Evolutionary conservation across 768 basidiomycete species (phyloP), one percentile per base, ranked within the genome.

Genomic region (Russula compacta): DNA sequence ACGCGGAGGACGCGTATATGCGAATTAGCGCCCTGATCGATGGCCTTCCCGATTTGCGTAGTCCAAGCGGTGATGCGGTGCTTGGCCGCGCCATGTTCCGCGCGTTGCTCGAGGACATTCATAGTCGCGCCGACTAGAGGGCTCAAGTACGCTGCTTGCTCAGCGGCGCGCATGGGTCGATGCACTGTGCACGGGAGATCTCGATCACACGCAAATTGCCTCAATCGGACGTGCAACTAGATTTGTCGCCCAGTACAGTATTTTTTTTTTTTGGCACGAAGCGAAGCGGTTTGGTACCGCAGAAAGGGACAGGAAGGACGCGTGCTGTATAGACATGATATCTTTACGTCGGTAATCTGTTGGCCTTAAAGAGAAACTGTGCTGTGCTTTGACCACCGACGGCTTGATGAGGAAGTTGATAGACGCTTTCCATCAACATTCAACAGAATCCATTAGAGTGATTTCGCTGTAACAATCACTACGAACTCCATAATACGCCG

Each of bases 21-120:
- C 75, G 78, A 67, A 73, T 99, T 63, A 85, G 79, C 55, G 76
- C 68, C 48, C 71, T 90, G 71, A 95, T 98, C 67, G 83, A 81
- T 19, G 73, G 70, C 9, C 86, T 98, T 44, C 86, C 86, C 0
- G 91, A 92, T 75, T 72, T 72, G 19, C 61, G 14, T 64, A 71
- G 43, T 60, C 68, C 67, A 48, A 64, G 68, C 6, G 70, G 66
- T 14, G 76, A 71, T n/a, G 73, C 76, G 58, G 73, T 73, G 47
- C 68, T 84, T 62, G 78, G 81, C 69, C 70, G 77, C 60, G 85
- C 84, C 64, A 86, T 95, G 57, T 95, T 98, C 73, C 80, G 78
- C 63, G 83, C 80, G 67, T 95, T 97, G 76, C 75, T 98, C 69
- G 80, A 81, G 63, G 98, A 98, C 78, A 93, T 98, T 39, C 80